Conservation (phyloP, 352 stramenopile genomes). For the Globisporangium okanoganense region DNA sequence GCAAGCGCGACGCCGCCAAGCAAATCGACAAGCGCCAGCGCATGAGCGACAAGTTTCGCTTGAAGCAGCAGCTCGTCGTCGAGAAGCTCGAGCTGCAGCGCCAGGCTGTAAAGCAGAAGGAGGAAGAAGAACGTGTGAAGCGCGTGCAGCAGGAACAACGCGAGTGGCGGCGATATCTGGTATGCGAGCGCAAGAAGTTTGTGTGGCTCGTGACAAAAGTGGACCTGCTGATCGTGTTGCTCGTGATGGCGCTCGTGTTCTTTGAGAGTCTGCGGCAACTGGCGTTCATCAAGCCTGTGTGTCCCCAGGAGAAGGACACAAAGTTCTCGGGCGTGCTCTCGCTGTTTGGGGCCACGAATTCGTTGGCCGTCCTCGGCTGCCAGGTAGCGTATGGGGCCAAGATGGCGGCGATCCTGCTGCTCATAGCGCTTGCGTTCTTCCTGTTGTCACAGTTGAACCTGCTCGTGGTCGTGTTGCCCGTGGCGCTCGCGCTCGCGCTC, state of each 20-base stretch:
- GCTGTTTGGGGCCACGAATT: conserved; percentile 48
- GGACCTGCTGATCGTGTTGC: conserved; percentile 64
- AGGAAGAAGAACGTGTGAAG: conserved; percentile 37
- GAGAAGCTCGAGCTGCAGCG: conserved; percentile 64
- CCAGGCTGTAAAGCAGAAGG: conserved; percentile 39
- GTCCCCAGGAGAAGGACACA: conserved; percentile 29
- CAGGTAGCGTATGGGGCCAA: conserved; percentile 70
- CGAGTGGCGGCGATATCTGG: conserved; percentile 30
- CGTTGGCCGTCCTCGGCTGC: conserved; percentile 60
- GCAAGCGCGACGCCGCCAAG: conserved; percentile 53
- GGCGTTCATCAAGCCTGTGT: conserved; percentile 58
- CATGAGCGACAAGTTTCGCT: conserved; percentile 57
- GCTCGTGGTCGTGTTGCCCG: conserved; percentile 46
- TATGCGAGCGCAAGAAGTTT: conserved; percentile 34
- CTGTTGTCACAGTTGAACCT: conserved; percentile 64
- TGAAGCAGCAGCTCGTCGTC: conserved; percentile 57
- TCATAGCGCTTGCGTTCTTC: conserved; percentile 42
- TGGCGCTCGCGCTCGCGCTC: conserved; percentile 36
- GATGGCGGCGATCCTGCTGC: conserved; percentile 44
- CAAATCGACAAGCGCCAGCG: conserved; percentile 56
- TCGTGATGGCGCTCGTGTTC: conserved; percentile 76
- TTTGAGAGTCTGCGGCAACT: conserved; percentile 65
- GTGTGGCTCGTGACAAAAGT: conserved; percentile 67
- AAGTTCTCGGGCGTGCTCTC: conserved; percentile 54
- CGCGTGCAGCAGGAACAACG: conserved; percentile 27